phyloP scores from a whole-genome alignment of 352 stramenopile genomes.

The Thalassiosira hispida region DNA sequence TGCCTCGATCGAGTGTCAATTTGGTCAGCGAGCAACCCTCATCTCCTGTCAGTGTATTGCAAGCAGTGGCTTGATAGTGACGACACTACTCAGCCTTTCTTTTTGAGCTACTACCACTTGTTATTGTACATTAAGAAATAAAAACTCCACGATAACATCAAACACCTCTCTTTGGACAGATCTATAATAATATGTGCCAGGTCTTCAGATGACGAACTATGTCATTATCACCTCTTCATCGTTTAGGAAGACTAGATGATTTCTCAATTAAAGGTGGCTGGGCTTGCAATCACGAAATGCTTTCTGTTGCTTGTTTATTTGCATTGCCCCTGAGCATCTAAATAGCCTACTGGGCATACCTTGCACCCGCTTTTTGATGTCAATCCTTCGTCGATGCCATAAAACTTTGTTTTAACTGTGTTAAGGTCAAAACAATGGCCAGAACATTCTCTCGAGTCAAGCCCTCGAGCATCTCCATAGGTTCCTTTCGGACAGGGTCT shows the following conservation, averaged over 20 bases:
- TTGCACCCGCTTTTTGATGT: constrained; percentile 23
- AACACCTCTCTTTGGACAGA: too few species aligned
- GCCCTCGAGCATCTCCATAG: constrained; percentile 36
- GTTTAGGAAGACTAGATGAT: too few species aligned
- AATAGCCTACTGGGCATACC: constrained; percentile 24
- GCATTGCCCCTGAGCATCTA: constrained; percentile 30
- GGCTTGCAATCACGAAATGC: too few species aligned
- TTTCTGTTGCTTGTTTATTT: constrained; percentile 1
- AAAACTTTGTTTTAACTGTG: constrained; percentile 36
- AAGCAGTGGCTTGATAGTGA: background rate
- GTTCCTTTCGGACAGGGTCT: constrained; percentile 43
- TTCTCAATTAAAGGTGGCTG: too few species aligned
- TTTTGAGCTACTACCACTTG: too few species aligned
- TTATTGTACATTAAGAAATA: too few species aligned
- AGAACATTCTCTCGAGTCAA: constrained; percentile 33
- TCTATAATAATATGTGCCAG: too few species aligned
- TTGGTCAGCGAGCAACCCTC: constrained; percentile 1
- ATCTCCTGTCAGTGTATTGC: constrained; percentile 28
- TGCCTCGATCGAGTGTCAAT: constrained; percentile 12
- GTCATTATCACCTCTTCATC: too few species aligned
- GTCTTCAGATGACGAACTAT: too few species aligned
- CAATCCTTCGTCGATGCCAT: constrained; percentile 26
- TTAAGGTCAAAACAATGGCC: constrained; percentile 37
- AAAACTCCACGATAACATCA: too few species aligned
- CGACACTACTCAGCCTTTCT: too few species aligned